Conservation (phyloP, 2,329 filamentous ascomycete species). For the Penicillium paneum region DNA sequence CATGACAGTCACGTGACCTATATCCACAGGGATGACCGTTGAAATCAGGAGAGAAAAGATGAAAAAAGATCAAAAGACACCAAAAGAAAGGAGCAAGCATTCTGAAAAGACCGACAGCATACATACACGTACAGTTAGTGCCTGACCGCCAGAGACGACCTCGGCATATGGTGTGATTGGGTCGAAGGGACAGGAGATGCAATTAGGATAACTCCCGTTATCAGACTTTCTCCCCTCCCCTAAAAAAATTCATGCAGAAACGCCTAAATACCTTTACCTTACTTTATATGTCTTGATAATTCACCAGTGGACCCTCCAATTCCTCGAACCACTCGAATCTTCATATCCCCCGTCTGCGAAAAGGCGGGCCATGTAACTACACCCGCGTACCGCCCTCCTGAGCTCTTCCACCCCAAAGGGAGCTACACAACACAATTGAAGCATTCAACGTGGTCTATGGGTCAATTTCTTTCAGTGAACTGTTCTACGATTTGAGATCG, state of each 20-base stretch:
- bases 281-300: neutral
- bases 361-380: constrained; percentile 20
- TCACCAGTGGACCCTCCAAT: neutral
- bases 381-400: constrained; percentile 8
- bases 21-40: neutral
- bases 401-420: constrained; percentile 9
- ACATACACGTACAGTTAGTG: neutral
- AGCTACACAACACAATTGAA: constrained; percentile 1
- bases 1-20: neutral
- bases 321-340: constrained; percentile 6
- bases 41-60: neutral
- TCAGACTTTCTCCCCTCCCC: neutral
- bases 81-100: neutral
- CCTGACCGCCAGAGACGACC: constrained; percentile 7
- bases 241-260: constrained; percentile 1
- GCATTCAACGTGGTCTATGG: neutral
- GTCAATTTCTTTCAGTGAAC: neutral
- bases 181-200: neutral
- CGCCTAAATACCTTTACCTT: neutral
- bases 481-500: neutral
- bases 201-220: constrained; percentile 3
- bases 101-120: neutral
- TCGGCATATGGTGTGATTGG: constrained; percentile 9
- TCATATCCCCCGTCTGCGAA: constrained; percentile 21
- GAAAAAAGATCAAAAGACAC: neutral